These are phyloP conservation scores for Aspergillus sp. DNA, from an alignment of 2,329 filamentous ascomycete species.

Conservation along the genomic window DNA sequence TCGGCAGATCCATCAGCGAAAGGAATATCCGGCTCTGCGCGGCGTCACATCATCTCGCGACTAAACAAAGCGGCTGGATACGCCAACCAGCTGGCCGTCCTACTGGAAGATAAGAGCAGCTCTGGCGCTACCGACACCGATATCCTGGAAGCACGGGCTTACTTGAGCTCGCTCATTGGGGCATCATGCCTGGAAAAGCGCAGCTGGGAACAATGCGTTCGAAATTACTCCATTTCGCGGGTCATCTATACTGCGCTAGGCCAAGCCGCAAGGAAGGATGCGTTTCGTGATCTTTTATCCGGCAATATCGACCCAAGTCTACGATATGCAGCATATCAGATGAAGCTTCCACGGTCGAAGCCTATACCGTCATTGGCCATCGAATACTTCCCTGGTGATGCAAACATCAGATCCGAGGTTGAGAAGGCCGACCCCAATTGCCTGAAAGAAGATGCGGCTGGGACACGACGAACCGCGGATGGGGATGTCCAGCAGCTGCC, in stretches of 20 bases:
- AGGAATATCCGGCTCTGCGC: constrained; percentile 73
- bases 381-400: constrained; percentile 69
- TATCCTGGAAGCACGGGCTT: constrained; percentile 81
- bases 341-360: constrained; percentile 81
- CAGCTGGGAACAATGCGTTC: constrained; percentile 76
- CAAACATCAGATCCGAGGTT: constrained; percentile 63
- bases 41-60: constrained; percentile 85
- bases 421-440: constrained; percentile 69
- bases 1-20: constrained; percentile 70
- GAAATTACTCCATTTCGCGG: constrained; percentile 71
- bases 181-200: constrained; percentile 83
- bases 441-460: constrained; percentile 59
- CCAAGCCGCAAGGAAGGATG: constrained; percentile 64
- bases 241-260: constrained; percentile 80
- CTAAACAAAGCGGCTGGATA: constrained; percentile 74
- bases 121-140: constrained; percentile 69
- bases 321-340: constrained; percentile 89
- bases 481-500: constrained; percentile 56
- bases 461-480: constrained; percentile 47
- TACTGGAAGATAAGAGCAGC: constrained; percentile 63
- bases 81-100: constrained; percentile 65
- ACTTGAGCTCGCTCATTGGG: constrained; percentile 73
- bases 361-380: constrained; percentile 76
- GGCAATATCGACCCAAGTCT: constrained; percentile 90
- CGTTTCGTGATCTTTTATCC: constrained; percentile 81